Base-by-base conservation (phyloP, 1,284 basidiomycete genomes). In the Puccinia horiana region DNA sequence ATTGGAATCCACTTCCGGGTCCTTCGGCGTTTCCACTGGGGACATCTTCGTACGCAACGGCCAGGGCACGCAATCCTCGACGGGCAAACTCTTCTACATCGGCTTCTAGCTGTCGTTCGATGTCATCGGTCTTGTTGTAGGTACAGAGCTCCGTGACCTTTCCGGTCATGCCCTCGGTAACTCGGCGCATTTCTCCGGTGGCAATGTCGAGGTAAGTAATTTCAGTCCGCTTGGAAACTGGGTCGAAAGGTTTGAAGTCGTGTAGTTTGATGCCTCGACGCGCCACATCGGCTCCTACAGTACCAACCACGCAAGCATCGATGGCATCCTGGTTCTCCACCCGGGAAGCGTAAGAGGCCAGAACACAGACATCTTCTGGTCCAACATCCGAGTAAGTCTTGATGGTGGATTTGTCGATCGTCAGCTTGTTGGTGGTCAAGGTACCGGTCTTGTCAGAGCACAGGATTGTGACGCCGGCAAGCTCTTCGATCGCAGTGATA, bases 211-310 rank as follows among this genome's bases (percentile, higher is more conserved):
- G 92, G 90, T 98, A 98, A 81, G 96, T 98, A 87, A 97, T 96
- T 89, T 98, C 95, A 83, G 96, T 98, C 87, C 96, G 94, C 91
- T 98, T 98, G 91, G 96, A 94, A 85, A 96, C 94, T 82, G 96
- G 96, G 91, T 98, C 96, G 91, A 98, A 98, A 26, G 96, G 95
- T 90, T 96, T 98, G 91, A 99, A 99, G 89, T 98, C 95, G 87
- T 98, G 90, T 81, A 98, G 91, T 88, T 94, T 94, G 89, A 98
- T 97, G 77, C 95, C 96, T 83, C 90, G 90, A 85, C 95, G 95
- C 83, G 96, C 95, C 84, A 90, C 90, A 63, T 88, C 72, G 8
- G 91, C 86, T 87, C 94, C 93, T 81, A 92, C 91, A 82, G 96
- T 90, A 81, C 94, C 92, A 83, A 90, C 89, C 29, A 81, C 93